Conservation (phyloP, 2,329 filamentous ascomycete genomes). For the Penicillium sp. region DNA sequence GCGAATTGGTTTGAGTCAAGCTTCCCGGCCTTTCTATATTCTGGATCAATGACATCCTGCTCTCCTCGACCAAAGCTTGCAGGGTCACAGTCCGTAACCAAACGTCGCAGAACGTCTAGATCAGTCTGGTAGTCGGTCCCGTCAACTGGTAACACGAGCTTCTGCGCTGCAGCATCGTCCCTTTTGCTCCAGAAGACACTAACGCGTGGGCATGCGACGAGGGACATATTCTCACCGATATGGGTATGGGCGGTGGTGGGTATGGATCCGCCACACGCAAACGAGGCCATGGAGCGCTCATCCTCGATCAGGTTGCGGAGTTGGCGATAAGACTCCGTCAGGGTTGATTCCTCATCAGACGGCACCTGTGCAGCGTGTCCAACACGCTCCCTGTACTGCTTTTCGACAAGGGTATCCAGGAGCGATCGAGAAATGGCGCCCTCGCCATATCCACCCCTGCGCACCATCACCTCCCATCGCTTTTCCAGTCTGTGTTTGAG, state of each 20-base stretch:
- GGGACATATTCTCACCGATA: too few relatives aligned
- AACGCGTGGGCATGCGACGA: conserved; percentile 5
- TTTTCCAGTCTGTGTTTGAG: neutral
- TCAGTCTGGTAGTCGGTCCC: neutral
- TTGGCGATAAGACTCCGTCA: conserved; percentile 1
- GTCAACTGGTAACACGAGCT: conserved; percentile 14
- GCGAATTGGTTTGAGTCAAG: conserved; percentile 55
- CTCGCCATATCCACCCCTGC: neutral
- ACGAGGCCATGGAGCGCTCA: neutral
- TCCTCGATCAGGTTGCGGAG: neutral
- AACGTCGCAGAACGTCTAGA: conserved; percentile 10
- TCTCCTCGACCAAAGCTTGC: conserved; percentile 56
- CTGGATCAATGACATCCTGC: conserved; percentile 56
- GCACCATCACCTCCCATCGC: neutral
- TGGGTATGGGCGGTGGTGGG: neutral
- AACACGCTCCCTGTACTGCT: neutral
- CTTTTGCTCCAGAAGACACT: conserved; percentile 14
- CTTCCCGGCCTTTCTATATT: conserved; percentile 59
- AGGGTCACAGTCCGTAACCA: conserved; percentile 45
- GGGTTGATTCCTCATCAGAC: neutral
- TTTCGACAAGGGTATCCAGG: neutral
- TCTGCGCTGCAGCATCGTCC: neutral
- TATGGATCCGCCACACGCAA: conserved; percentile 3
- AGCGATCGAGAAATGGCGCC: neutral
- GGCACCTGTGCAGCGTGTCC: neutral